Evolutionary conservation across 208 protist species (phyloP), one percentile per base, ranked within the genome.

Genomic region (Porcisia hertigi): DNA sequence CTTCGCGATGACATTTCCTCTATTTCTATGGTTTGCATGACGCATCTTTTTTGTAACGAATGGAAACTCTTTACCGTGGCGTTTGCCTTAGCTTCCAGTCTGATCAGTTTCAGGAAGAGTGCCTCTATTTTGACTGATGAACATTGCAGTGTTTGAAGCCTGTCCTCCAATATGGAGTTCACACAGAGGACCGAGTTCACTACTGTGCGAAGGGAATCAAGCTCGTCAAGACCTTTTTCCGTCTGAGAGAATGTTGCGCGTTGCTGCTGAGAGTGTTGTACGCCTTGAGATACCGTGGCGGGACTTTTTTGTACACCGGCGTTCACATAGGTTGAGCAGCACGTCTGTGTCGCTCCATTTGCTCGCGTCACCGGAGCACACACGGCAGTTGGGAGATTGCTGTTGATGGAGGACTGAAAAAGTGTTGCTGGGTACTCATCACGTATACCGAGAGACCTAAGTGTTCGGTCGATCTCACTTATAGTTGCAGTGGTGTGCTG

Each of bases 381-480:
- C 18, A 57, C 1, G 1, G 6, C 14, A 60, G 53, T 1, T 43
- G 16, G 20, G 36, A 25, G 53, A 8, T 14, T 60, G 39, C 8
- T 59, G 9, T 18, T 9, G 14, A 64, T 12, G 12, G 20, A 71
- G 1, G 62, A 9, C 14, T 39, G 36, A 39, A 2, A 18, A 14
- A 18, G 20, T 4, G 55, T 39, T 9, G 36, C 20, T 23, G 23
- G 0, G 23, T 3, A 52, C 39, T 75, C 71, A 20, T 81, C 55
- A 9, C 43, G 77, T 62, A 77, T 43, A 9, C 72, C 77, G 7
- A 82, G 52, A 20, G 66, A 73, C n/a, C 53, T 66, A 11, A 82
- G 41, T 47, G 72, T 77, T 77, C 77, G 63, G 58, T 82, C 77
- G 25, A 82, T 82, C 73, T 77, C 77, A 52, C 58, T 74, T 8